Conservation (phyloP, 495 filamentous ascomycete genomes). For the Hypomontagnella submonticulosa region DNA sequence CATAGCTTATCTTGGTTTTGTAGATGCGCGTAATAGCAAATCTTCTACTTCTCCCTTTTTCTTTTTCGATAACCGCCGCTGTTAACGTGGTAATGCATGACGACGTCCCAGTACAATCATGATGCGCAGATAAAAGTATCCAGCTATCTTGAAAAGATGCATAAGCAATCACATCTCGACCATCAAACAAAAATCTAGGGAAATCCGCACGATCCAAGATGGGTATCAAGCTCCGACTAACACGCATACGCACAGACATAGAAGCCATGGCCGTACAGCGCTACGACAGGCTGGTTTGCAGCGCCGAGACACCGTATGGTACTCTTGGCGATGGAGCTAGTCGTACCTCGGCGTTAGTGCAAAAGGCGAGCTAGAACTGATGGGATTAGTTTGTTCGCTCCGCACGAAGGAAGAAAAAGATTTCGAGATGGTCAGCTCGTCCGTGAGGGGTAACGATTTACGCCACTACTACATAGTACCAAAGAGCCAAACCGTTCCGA, state of each 20-base stretch:
- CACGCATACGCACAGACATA: constrained; percentile 5
- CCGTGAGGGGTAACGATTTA: constrained; percentile 33
- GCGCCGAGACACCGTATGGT: too few relatives aligned
- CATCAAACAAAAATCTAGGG: constrained; percentile 3
- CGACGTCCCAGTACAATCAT: constrained; percentile 3
- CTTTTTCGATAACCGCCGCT: not conserved
- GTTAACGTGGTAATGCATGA: constrained; percentile 20
- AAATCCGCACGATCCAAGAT: constrained; percentile 4
- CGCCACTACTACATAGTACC: not conserved
- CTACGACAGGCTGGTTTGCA: constrained; percentile 8
- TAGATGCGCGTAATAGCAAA: too few relatives aligned
- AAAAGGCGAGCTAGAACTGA: not conserved
- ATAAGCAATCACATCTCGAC: constrained; percentile 17
- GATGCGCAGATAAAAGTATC: not conserved
- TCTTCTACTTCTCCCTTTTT: not conserved
- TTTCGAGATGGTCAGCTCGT: not conserved
- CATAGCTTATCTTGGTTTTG: too few relatives aligned
- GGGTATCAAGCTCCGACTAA: constrained; percentile 1
- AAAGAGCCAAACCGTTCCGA: too few relatives aligned
- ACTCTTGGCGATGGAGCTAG: constrained; percentile 14
- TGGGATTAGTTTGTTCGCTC: constrained; percentile 24
- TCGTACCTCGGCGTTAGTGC: too few relatives aligned
- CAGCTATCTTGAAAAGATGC: not conserved
- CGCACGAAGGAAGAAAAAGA: constrained; percentile 26
- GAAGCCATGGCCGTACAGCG: constrained; percentile 9